These are phyloP conservation scores for Ophiocordyceps camponoti-floridani DNA, from an alignment of 2,329 filamentous ascomycete genomes.

Conservation along the genomic window DNA sequence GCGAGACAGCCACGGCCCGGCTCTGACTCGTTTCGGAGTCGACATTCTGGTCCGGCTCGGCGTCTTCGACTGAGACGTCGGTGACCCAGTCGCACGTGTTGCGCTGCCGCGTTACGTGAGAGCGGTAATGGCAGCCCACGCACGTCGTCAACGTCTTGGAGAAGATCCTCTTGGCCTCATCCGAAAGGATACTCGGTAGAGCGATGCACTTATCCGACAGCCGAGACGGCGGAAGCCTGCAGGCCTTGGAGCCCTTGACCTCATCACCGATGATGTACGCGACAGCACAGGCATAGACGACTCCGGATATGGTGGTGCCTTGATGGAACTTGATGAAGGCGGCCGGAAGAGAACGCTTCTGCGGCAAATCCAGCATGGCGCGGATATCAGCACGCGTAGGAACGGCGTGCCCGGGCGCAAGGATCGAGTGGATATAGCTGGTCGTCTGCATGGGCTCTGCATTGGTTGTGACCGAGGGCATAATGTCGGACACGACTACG, in stretches of 20 bases:
- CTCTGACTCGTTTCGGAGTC: neutral
- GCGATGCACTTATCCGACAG: conserved; percentile 12
- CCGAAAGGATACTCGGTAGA: conserved; percentile 7
- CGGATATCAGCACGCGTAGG: conserved; percentile 9
- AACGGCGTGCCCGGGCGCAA: conserved; percentile 5
- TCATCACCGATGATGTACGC: conserved; percentile 14
- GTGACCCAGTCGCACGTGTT: conserved; percentile 3
- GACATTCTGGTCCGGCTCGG: neutral
- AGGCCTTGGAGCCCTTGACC: conserved; percentile 6
- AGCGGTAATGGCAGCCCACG: conserved; percentile 14
- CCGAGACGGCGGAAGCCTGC: conserved; percentile 2
- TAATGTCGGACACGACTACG: neutral
- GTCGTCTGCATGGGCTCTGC: conserved; percentile 1
- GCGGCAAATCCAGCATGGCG: conserved; percentile 7
- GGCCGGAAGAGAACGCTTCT: conserved; percentile 8
- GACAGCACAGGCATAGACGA: conserved; percentile 11
- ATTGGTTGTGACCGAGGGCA: too few species aligned
- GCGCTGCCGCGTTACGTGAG: conserved; percentile 6
- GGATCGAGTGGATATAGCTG: conserved; percentile 7
- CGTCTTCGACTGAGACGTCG: neutral
- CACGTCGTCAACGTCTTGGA: conserved; percentile 7
- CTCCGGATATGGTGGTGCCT: conserved; percentile 4
- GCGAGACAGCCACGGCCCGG: neutral
- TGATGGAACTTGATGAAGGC: conserved; percentile 10
- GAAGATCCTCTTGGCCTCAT: conserved; percentile 6